Percentiles rank a stretch among this genome's conserved stretches.
Conservation (phyloP, 2,329 filamentous ascomycete species). For the Pestalotiopsis sp. region DNA sequence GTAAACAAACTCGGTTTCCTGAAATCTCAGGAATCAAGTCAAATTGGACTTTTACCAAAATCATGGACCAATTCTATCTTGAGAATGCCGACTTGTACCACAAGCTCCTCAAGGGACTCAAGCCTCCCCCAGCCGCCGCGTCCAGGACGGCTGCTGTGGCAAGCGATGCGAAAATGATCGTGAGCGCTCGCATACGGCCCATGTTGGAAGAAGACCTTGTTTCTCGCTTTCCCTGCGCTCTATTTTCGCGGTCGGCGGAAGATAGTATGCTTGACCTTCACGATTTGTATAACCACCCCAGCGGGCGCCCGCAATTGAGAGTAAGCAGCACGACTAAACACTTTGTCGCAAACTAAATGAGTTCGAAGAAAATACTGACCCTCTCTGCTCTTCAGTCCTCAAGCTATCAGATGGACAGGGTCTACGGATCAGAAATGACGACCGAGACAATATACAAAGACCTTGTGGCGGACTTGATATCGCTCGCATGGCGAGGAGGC, state of each 20-base stretch:
- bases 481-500: constrained; percentile 47
- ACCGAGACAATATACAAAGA: constrained; percentile 43
- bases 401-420: constrained; percentile 35
- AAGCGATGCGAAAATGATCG: constrained; percentile 31
- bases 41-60: background rate
- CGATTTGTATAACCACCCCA: constrained; percentile 34
- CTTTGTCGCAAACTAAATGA: background rate
- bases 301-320: constrained; percentile 31
- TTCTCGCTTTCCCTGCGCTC: constrained; percentile 28
- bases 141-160: constrained; percentile 3
- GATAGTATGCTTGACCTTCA: constrained; percentile 36
- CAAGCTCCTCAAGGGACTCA: constrained; percentile 28
- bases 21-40: background rate
- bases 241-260: constrained; percentile 24
- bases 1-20: background rate
- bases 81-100: constrained; percentile 31
- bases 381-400: constrained; percentile 29
- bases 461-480: constrained; percentile 41
- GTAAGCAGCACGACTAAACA: constrained; percentile 18
- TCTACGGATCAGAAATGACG: constrained; percentile 34
- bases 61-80: constrained; percentile 35
- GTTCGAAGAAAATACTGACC: background rate
- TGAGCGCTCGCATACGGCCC: constrained; percentile 38
- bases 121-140: constrained; percentile 17
- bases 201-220: constrained; percentile 35